These are phyloP conservation scores for Talaromyces borbonicus DNA, from an alignment of 495 filamentous ascomycete genomes.

Conservation along the genomic window DNA sequence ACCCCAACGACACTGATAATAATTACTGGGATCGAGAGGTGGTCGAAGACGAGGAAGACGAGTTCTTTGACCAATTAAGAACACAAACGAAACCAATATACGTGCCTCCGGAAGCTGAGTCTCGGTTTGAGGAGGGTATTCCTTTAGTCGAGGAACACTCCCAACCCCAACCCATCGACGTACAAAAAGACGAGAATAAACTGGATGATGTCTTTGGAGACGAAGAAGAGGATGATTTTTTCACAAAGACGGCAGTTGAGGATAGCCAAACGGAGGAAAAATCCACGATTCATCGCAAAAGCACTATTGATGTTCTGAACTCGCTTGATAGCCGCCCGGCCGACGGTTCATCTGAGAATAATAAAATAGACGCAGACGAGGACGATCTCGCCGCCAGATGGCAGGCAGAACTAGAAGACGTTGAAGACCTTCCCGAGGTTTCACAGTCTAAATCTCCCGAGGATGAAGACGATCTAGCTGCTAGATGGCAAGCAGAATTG, in stretches of 20 bases:
- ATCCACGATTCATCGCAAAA: constrained; percentile 28
- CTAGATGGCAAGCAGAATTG: constrained; percentile 75
- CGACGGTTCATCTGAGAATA: constrained; percentile 9
- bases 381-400: constrained; percentile 18
- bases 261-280: constrained; percentile 5
- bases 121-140: constrained; percentile 39
- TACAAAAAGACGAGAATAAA: constrained; percentile 8
- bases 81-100: constrained; percentile 39
- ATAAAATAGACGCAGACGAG: constrained; percentile 7
- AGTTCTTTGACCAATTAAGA: constrained; percentile 40
- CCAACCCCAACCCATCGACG: constrained; percentile 10
- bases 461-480: constrained; percentile 55
- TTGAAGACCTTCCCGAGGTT: constrained; percentile 12
- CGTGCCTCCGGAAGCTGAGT: constrained; percentile 32
- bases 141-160: constrained; percentile 29
- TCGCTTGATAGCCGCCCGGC: constrained; percentile 18
- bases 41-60: constrained; percentile 33
- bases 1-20: constrained; percentile 10
- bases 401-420: constrained; percentile 16
- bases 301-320: constrained; percentile 31
- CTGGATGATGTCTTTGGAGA: constrained; percentile 28
- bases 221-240: constrained; percentile 31
- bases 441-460: constrained; percentile 16
- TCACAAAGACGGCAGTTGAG: constrained; percentile 15
- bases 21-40: constrained; percentile 24